Conservation (phyloP, 257 asterid species). For the Rehmannia glutinosa region DNA sequence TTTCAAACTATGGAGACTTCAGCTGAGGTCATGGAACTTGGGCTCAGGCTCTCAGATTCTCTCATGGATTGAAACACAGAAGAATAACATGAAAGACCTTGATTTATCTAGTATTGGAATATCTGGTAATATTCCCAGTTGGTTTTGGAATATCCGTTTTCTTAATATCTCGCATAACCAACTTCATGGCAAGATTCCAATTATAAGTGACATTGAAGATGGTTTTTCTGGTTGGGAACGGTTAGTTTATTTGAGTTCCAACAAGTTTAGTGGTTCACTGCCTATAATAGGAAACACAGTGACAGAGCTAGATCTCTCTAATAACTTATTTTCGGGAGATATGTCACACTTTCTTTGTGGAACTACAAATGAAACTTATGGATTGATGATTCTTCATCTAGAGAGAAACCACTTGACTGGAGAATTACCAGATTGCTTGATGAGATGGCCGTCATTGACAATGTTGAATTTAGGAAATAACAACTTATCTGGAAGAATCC, state of each 20-base stretch:
- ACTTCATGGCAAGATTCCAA: constrained; percentile 21
- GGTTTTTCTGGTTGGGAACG: too few relatives aligned
- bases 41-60: constrained; percentile 21
- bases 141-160: constrained; percentile 23
- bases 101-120: constrained; percentile 31
- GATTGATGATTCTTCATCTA: constrained; percentile 18
- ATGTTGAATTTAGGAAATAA: constrained; percentile 28
- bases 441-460: constrained; percentile 13
- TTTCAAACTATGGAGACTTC: neutral
- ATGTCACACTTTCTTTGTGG: constrained; percentile 24
- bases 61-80: constrained; percentile 24
- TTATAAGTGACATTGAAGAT: too few relatives aligned
- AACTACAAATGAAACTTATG: neutral
- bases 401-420: constrained; percentile 27
- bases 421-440: constrained; percentile 33
- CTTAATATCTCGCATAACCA: constrained; percentile 31
- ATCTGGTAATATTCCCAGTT: constrained; percentile 18
- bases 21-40: constrained; percentile 20
- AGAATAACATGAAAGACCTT: neutral
- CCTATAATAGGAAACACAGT: constrained; percentile 10
- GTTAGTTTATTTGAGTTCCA: neutral
- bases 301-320: constrained; percentile 24
- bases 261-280: constrained; percentile 25
- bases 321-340: constrained; percentile 24
- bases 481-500: constrained; percentile 26